Conservation (phyloP, 306 rosid genomes). For the Prunus mongolica region DNA sequence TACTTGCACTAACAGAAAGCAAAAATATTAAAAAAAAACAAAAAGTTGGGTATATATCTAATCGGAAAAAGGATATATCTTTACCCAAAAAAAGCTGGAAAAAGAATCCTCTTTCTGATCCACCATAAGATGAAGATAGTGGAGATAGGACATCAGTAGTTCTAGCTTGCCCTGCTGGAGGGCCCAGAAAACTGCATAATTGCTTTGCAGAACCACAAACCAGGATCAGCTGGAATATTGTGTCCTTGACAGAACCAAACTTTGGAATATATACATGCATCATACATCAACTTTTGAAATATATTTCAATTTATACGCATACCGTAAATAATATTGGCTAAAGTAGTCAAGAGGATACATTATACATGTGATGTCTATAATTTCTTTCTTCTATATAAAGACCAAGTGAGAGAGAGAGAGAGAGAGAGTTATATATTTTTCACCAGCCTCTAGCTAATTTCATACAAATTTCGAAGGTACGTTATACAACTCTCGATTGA, state of each 20-base stretch:
- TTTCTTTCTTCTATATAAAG: neutral
- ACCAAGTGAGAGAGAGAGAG: neutral
- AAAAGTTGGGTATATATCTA: neutral
- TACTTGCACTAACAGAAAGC: neutral
- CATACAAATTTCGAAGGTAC: neutral
- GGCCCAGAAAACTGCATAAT: neutral
- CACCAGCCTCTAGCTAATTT: neutral
- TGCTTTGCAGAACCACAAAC: neutral
- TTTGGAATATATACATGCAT: neutral
- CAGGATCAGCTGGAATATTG: neutral
- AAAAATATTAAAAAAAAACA: neutral
- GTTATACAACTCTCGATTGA: neutral
- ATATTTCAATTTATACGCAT: too few species aligned
- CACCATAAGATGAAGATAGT: neutral
- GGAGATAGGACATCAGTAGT: neutral
- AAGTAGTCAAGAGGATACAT: neutral
- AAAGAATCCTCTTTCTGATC: neutral
- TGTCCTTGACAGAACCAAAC: neutral
- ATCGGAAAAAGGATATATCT: neutral
- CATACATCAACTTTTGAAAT: too few species aligned
- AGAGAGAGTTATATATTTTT: neutral
- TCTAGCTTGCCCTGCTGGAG: neutral
- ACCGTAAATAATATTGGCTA: neutral
- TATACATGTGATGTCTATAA: neutral
- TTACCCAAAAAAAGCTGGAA: neutral